Evolutionary conservation across 2,329 filamentous ascomycete species (phyloP).

Genomic region (Diaporthe humulicola): DNA sequence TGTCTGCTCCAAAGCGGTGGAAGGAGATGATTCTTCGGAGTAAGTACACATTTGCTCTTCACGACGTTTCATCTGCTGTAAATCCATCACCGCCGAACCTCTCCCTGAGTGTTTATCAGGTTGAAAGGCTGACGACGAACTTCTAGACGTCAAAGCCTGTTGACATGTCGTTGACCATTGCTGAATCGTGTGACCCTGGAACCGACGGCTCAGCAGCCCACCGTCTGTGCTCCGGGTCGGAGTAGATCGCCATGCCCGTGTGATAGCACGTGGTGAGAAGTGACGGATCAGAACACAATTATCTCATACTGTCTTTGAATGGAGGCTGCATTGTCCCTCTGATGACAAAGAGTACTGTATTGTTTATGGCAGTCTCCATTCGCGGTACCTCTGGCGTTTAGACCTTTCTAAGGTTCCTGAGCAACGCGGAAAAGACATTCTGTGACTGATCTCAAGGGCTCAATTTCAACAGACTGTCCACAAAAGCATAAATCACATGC

Average conservation of each 20-base stretch:
- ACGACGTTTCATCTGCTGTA: background rate
- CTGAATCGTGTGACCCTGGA: background rate
- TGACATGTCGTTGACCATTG: background rate
- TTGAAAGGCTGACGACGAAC: background rate
- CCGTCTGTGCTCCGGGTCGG: background rate
- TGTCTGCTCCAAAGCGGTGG: constrained; percentile 45
- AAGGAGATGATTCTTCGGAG: constrained; percentile 35
- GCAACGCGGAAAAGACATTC: background rate
- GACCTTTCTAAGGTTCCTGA: background rate
- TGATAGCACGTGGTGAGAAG: background rate
- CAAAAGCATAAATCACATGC: background rate
- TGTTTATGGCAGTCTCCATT: background rate
- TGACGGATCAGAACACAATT: background rate
- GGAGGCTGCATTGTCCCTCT: background rate
- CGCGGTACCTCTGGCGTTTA: background rate
- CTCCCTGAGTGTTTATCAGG: background rate
- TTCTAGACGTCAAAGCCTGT: background rate
- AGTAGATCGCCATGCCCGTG: background rate
- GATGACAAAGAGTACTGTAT: background rate
- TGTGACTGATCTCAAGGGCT: background rate
- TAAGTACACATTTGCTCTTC: background rate
- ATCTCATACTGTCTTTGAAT: background rate
- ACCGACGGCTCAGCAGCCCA: background rate
- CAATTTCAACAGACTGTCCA: background rate
- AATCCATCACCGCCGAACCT: background rate